phyloP scores from a whole-genome alignment of 169 alveolate species.

The Plasmodium yoelii region DNA sequence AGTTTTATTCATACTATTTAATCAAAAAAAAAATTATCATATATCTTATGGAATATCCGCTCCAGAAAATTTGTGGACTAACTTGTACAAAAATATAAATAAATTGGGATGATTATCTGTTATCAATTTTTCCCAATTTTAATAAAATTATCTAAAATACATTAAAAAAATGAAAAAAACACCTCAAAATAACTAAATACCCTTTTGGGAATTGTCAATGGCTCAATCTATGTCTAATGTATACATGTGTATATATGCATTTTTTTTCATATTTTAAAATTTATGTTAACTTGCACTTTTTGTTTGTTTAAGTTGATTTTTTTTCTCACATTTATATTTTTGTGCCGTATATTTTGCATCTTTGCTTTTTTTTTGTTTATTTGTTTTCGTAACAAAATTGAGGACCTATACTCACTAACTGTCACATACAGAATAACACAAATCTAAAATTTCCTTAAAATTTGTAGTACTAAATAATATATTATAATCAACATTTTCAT shows the following conservation, averaged over 20 bases:
- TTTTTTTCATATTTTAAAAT: too few relatives aligned
- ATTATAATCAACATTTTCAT: constrained; percentile 70
- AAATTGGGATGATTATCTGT: not conserved
- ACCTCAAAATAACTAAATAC: too few relatives aligned
- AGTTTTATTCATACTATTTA: constrained; percentile 43
- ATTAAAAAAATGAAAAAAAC: too few relatives aligned
- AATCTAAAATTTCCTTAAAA: constrained; percentile 52
- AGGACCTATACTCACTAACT: not conserved
- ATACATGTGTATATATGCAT: not conserved
- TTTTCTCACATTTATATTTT: not conserved
- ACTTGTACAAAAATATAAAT: constrained; percentile 42
- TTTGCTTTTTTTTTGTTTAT: constrained; percentile 1
- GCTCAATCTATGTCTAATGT: too few relatives aligned
- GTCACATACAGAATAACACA: constrained; percentile 46
- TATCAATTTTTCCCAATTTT: not conserved
- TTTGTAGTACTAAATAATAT: constrained; percentile 57
- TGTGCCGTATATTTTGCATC: not conserved
- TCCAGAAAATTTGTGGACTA: constrained; percentile 49
- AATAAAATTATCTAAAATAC: too few relatives aligned
- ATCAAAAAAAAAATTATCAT: constrained; percentile 54
- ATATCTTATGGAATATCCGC: constrained; percentile 73
- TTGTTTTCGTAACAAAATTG: not conserved
- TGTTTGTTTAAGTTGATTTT: not conserved
- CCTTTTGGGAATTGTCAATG: too few relatives aligned
- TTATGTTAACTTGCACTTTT: not conserved